Evolutionary conservation across 2,329 filamentous ascomycete genomes (phyloP), one percentile per base, ranked within the genome.

Genomic region (Ceratocystiopsis minuta): DNA sequence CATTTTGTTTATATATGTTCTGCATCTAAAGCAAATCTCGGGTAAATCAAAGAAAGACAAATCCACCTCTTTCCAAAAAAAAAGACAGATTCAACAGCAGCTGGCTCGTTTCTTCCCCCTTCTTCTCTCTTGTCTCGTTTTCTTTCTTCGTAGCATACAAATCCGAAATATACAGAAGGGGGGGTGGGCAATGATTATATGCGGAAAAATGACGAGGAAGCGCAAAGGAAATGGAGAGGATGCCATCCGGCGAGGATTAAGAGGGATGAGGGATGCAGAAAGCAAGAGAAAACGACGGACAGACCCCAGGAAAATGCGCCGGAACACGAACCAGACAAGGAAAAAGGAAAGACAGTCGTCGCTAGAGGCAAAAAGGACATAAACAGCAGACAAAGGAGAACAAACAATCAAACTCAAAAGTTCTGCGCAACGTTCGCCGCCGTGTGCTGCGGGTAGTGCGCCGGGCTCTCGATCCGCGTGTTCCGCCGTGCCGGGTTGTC

Each of bases 401-500:
- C 28, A 41, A n/a, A 28, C 4, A 28, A 6, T 9, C 24, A 10
- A 6, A 10, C 24, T 58, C 73, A 96, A 54, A 98, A 98, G 60
- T 98, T 98, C 62, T 96, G 90, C 31, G 90, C 83, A 53, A 98
- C 95, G 45, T 90, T 90, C 9, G 24, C 24, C 34, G 84, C 84
- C 53, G 83, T 93, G 64, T 93, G 86, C 55, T 92, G 84, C 12
- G 88, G 87, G 54, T 83, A 92, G 48, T 90, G 82, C 37, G 82
- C 75, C 3, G 85, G 80, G 56, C 80, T 93, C 63, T 96, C 87
- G 54, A 98, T 96, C 47, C 87, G 76, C 13, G 90, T 95, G 63
- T 95, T 95, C 50, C 90, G 75, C 51, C 90, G 70, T 24, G 90
- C 90, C 48, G 81, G 80, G 49, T 96, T 90, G 58, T 98, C 90